phyloP scores from a whole-genome alignment of 306 rosid genomes.

The Vigna hirtella region DNA sequence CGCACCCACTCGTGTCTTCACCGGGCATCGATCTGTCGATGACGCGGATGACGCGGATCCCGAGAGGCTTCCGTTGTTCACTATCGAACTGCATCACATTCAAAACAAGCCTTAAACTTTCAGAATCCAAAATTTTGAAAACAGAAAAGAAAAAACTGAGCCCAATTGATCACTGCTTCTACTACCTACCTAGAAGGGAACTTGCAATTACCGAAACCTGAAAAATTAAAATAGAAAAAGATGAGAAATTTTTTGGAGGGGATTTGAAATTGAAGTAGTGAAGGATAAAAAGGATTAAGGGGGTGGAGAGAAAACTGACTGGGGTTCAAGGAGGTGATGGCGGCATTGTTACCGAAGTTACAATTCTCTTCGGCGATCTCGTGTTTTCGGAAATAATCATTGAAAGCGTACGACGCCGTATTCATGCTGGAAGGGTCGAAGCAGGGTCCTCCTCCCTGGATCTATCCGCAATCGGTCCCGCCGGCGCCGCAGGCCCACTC shows the following conservation, averaged over 20 bases:
- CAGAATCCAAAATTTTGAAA: background rate
- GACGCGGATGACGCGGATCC: background rate
- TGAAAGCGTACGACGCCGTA: slow-evolving; percentile 31
- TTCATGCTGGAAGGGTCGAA: slow-evolving; percentile 17
- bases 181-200: slow-evolving; percentile 1
- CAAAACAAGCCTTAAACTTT: background rate
- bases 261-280: background rate
- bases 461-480: slow-evolving; percentile 22
- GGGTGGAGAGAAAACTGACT: background rate
- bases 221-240: background rate
- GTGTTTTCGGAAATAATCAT: slow-evolving; percentile 16
- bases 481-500: slow-evolving; percentile 12
- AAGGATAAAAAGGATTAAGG: background rate
- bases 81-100: slow-evolving; percentile 5
- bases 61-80: slow-evolving; percentile 5
- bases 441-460: slow-evolving; percentile 25
- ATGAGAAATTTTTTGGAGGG: background rate
- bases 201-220: slow-evolving; percentile 24
- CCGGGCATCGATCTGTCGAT: background rate
- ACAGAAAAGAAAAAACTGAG: background rate
- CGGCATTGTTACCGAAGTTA: slow-evolving; percentile 27
- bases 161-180: background rate
- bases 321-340: slow-evolving; percentile 16
- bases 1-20: background rate
- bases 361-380: background rate